Evolutionary conservation across 2,329 filamentous ascomycete genomes (phyloP).

Genomic region (Cytospora schulzeri): DNA sequence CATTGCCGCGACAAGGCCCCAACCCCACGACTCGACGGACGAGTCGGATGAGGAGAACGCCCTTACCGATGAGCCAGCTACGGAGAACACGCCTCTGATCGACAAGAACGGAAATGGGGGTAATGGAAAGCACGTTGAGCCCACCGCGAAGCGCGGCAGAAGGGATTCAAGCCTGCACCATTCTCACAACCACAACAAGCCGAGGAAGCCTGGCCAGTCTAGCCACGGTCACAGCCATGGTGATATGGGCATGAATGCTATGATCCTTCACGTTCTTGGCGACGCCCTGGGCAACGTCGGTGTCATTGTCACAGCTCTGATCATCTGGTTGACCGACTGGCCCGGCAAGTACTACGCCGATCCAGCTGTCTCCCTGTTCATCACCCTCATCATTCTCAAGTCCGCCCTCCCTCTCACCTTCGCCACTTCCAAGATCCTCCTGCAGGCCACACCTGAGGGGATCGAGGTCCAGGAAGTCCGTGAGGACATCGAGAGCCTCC

Average conservation of each 20-base stretch:
- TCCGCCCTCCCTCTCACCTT: constrained; percentile 78
- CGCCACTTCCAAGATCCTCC: constrained; percentile 81
- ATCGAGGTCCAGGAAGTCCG: constrained; percentile 88
- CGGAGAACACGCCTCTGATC: constrained; percentile 46
- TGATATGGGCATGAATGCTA: constrained; percentile 94
- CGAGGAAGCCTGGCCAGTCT: constrained; percentile 62
- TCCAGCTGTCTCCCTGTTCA: constrained; percentile 88
- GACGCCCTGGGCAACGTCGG: constrained; percentile 86
- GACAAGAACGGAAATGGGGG: constrained; percentile 27
- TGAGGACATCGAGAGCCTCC: constrained; percentile 83
- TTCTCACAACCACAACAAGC: constrained; percentile 79
- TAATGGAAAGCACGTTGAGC: constrained; percentile 34
- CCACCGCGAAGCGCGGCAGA: constrained; percentile 39
- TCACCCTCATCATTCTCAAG: constrained; percentile 76
- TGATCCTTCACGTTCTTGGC: constrained; percentile 75
- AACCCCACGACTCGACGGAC: constrained; percentile 44
- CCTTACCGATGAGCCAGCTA: constrained; percentile 35
- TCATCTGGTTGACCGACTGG: constrained; percentile 90
- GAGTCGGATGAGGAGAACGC: constrained; percentile 27
- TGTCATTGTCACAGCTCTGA: constrained; percentile 78
- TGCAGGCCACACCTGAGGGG: constrained; percentile 90
- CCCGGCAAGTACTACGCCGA: constrained; percentile 85
- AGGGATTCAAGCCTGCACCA: constrained; percentile 62
- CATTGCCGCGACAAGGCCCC: constrained; percentile 75
- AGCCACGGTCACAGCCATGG: constrained; percentile 76